Percentiles rank a stretch among this genome's conserved stretches.
These are phyloP conservation scores for Yamadazyma mexicana DNA, from an alignment of 1,139 yeast genomes.

Conservation along the genomic window DNA sequence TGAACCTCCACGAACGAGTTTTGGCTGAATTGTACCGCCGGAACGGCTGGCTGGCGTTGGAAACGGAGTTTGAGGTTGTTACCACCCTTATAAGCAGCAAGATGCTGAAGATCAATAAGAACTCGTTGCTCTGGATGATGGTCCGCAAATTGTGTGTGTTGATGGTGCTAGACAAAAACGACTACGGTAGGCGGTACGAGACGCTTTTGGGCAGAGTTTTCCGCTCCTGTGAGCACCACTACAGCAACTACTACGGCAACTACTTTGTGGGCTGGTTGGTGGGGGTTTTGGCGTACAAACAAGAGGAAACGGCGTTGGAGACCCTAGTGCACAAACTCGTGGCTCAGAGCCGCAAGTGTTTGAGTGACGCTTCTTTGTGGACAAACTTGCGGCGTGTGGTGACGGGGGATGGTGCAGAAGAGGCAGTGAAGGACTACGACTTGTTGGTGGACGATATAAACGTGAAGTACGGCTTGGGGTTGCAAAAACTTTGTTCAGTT, in stretches of 20 bases:
- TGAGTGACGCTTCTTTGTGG: slow-evolving; percentile 42
- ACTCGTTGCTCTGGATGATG: slow-evolving; percentile 42
- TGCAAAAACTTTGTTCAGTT: no score
- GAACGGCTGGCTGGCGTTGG: slow-evolving; percentile 13
- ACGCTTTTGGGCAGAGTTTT: slow-evolving; percentile 22
- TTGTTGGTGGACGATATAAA: slow-evolving; percentile 10
- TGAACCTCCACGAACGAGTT: slow-evolving; percentile 30
- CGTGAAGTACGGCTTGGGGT: slow-evolving; percentile 4
- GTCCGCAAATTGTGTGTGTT: slow-evolving; percentile 29
- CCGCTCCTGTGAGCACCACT: slow-evolving; percentile 35
- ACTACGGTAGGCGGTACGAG: slow-evolving; percentile 3
- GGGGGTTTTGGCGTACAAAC: slow-evolving; percentile 3
- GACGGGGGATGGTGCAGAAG: background rate
- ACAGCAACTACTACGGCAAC: slow-evolving; percentile 44
- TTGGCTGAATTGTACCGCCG: slow-evolving; percentile 17
- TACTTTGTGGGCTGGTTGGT: slow-evolving; percentile 34
- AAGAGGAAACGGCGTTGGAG: background rate
- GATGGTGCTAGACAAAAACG: slow-evolving; percentile 5
- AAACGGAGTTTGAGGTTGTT: slow-evolving; percentile 30
- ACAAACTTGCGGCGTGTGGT: slow-evolving; percentile 13
- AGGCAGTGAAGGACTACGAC: slow-evolving; percentile 20
- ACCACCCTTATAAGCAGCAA: slow-evolving; percentile 34
- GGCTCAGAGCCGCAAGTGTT: slow-evolving; percentile 20
- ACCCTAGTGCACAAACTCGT: slow-evolving; percentile 1
- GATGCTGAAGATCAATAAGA: slow-evolving; percentile 40